Base-by-base conservation (phyloP, 108 stramenopile species). In the Nitzschia palea region DNA sequence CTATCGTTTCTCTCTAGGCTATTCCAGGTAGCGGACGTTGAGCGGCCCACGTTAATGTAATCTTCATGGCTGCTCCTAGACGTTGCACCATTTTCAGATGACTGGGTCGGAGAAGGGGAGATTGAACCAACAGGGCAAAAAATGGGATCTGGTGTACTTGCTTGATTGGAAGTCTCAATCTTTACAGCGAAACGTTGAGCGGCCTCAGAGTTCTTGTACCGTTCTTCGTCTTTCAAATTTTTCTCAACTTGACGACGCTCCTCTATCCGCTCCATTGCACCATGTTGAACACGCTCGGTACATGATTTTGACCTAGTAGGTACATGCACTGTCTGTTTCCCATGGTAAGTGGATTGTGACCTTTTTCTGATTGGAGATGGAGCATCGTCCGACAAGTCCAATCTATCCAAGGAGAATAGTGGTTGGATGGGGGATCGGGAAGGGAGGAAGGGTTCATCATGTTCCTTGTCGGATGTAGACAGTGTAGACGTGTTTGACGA, bases 391-490 rank as follows among this genome's bases (percentile, higher is more conserved):
- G 44, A 50, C 4, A 66, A 48, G 51, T 75, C 74, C n/a, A 75
- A 35, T 44, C 67, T 47, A 42, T 75, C 74, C 25, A 67, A 53
- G 17, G 66, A 68, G 55, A 75, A 75, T 3, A 75, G 27, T 0
- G 43, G 74, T 30, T 75, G 74, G 9, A 75, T 66, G 4, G 60
- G 71, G 28, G 50, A 57, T 29, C 57, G 43, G 9, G 45, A 22
- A 15, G 15, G 15, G 14, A 36, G 8, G 28, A 15, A 18, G 8
- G n/a, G 31, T 1, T 64, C 14, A n/a, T 2, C 48, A 1, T 30
- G 29, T 34, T n/a, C 15, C 28, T 51, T 51, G 26, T 48, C 63
- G 3, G 45, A 15, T 1, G 30, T 20, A 2, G 48, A 64, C 15
- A 48, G 45, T 1, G 48, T 35, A 12, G 63, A 64, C 1, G 63